phyloP scores from a whole-genome alignment of 768 basidiomycete genomes.

The Gymnopilus dilepis region DNA sequence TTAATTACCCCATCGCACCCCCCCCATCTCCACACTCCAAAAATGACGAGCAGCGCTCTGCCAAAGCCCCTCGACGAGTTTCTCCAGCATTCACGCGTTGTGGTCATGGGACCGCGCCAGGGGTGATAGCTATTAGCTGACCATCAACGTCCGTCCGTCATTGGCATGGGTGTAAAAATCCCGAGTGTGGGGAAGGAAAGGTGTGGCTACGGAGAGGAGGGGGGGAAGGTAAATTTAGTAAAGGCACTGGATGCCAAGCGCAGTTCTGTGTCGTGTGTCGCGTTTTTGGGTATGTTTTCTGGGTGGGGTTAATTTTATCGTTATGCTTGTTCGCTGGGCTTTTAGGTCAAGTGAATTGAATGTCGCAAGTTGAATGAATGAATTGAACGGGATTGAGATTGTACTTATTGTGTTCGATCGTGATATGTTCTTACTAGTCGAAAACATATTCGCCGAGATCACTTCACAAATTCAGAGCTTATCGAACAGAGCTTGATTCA shows the following conservation, averaged over 20 bases:
- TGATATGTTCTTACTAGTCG: not conserved
- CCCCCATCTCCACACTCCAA: constrained; percentile 2
- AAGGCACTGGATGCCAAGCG: too few relatives aligned
- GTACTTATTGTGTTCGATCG: not conserved
- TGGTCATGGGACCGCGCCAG: not conserved
- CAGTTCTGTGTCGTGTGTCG: too few relatives aligned
- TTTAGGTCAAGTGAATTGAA: not conserved
- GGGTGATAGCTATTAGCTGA: not conserved
- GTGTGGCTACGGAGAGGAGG: too few relatives aligned
- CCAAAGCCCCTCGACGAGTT: not conserved
- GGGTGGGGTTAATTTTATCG: too few relatives aligned
- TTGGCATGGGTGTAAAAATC: not conserved
- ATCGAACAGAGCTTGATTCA: too few relatives aligned
- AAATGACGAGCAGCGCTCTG: too few relatives aligned
- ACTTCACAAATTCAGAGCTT: too few relatives aligned
- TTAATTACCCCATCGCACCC: constrained; percentile 6
- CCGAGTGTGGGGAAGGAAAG: too few relatives aligned
- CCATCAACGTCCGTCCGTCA: not conserved
- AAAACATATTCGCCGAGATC: not conserved
- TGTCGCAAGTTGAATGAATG: not conserved
- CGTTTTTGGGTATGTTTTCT: too few relatives aligned
- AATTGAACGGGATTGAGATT: not conserved
- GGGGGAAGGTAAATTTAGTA: too few relatives aligned
- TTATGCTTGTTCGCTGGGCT: too few relatives aligned
- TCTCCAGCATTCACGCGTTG: constrained; percentile 2